phyloP scores from a whole-genome alignment of 441 rosid genomes.

The Corymbia citriodora region DNA sequence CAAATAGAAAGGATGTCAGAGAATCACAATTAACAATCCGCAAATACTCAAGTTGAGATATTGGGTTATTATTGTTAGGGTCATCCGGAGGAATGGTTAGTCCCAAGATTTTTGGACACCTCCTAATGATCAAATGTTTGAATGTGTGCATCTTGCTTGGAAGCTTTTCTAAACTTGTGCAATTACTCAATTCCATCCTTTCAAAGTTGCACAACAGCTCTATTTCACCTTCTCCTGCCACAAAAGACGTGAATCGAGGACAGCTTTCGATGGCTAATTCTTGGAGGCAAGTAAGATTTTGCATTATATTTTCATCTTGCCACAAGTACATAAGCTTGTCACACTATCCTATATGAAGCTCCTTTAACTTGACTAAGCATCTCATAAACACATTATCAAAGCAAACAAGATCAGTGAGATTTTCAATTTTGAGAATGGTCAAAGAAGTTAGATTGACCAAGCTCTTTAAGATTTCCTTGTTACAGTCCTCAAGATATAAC shows the following conservation, averaged over 20 bases:
- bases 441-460: neutral
- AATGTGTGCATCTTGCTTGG: neutral
- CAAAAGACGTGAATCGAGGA: neutral
- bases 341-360: neutral
- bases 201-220: neutral
- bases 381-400: neutral
- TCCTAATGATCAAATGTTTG: neutral
- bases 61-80: fast-evolving
- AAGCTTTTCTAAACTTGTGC: neutral
- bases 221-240: neutral
- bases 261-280: neutral
- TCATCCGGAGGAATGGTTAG: neutral
- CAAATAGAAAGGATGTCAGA: fast-evolving
- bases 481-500: neutral
- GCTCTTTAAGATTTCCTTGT: neutral
- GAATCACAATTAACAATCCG: neutral
- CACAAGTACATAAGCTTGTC: neutral
- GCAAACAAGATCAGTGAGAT: neutral
- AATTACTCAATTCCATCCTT: neutral
- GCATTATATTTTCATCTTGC: neutral
- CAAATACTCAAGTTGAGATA: neutral
- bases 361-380: neutral
- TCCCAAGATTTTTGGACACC: neutral
- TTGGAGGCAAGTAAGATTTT: neutral
- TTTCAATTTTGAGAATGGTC: neutral